Base-by-base conservation (phyloP, 2,329 filamentous ascomycete genomes). In the Botrytis sinoallii region DNA sequence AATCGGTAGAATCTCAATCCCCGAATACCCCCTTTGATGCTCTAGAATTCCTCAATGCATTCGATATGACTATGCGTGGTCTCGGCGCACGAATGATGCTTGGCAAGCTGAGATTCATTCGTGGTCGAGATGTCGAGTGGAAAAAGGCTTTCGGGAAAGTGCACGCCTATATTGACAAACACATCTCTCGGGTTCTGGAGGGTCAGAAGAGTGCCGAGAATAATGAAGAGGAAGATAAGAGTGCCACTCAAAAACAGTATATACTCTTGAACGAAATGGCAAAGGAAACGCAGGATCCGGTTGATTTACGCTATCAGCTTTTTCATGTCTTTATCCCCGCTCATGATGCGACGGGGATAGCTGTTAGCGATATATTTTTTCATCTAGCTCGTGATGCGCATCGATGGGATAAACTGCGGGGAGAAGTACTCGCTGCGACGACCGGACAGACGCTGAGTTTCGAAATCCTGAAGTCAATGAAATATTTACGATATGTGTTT, bases 251-350 rank as follows among this genome's bases (percentile, higher is more conserved):
- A 35, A 29, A 35, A 20, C 55, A 40, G n/a, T 69, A 72, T 38
- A 32, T 74, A 12, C 63, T 72, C 1, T 42, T 68, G n/a, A 60
- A 74, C 6, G 52, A 72, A 44, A 72, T 74, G 55, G 52, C 63
- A 20, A 69, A 72, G n/a, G 32, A 74, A 48, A 72, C 38, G 1
- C 63, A 46, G 4, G 69, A 74, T 44, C 55, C 52, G 0, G 35
- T 72, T 4, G 29, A 55, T n/a, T 63, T 72, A 5, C 70, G 64
- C 14, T 66, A 55, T 66, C 70, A 74, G 16, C 32, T 65, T 52
- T 20, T 66, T 2, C 5, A 66, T n/a, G n/a, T 66, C 1, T 61
- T 72, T 8, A n/a, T 70, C 0, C 70, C 70, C 3, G 64, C 64
- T 8, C 32, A 22, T 4, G 57, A 72, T 46, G 42, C 55, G 1